These are phyloP conservation scores for Irpex sp. DNA, from an alignment of 1,284 basidiomycete species.

Conservation along the genomic window DNA sequence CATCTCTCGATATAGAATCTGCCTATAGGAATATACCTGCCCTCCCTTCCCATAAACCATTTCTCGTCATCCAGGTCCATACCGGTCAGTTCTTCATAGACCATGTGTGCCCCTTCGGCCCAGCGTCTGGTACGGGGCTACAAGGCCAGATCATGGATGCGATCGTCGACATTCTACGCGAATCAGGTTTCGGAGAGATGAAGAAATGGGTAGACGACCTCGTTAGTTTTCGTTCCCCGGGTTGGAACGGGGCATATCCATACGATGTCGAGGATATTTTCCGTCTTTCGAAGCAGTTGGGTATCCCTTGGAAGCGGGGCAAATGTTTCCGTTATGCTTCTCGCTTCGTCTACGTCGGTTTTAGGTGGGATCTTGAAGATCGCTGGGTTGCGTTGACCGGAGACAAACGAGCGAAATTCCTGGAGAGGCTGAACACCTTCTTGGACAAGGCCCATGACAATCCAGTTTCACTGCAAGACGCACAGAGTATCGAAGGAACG, in stretches of 20 bases:
- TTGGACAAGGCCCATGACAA: conserved; percentile 18
- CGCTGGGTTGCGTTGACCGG: conserved; percentile 1
- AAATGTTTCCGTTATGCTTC: conserved; percentile 14
- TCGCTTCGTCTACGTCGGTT: conserved; percentile 11
- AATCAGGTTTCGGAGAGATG: background rate
- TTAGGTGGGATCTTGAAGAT: conserved; percentile 11
- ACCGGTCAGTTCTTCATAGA: conserved; percentile 24
- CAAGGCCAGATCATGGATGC: conserved; percentile 28
- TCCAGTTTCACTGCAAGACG: conserved; percentile 4
- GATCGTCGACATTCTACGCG: conserved; percentile 24
- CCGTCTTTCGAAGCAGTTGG: conserved; percentile 12
- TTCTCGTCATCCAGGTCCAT: conserved; percentile 18
- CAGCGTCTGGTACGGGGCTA: conserved; percentile 21
- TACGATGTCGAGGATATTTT: conserved; percentile 18
- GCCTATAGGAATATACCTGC: conserved; percentile 28
- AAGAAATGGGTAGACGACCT: background rate
- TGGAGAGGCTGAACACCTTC: background rate
- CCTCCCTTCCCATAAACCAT: background rate
- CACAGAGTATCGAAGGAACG: no score
- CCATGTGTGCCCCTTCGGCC: conserved; percentile 27
- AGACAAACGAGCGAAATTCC: conserved; percentile 4
- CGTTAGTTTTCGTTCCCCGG: background rate
- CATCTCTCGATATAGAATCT: conserved; percentile 28
- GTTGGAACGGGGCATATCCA: conserved; percentile 14
- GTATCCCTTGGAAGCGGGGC: conserved; percentile 16